These are phyloP conservation scores for Mucor circinelloides DNA, from an alignment of 371 early-diverging fungal genomes.

Conservation along the genomic window DNA sequence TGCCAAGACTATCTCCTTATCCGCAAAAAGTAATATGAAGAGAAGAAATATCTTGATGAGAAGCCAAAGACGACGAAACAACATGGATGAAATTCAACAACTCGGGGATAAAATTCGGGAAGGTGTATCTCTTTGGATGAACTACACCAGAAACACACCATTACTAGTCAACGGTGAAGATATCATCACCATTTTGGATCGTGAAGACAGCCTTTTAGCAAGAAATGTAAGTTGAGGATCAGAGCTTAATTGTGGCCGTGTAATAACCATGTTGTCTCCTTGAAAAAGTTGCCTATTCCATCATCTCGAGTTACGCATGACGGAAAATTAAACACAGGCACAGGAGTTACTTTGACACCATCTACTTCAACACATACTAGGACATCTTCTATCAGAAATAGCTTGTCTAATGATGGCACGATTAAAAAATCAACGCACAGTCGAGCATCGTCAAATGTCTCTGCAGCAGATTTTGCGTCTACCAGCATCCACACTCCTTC, in stretches of 20 bases:
- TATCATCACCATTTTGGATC: slow-evolving; percentile 28
- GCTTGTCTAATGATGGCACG: not conserved
- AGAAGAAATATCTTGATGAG: slow-evolving; percentile 34
- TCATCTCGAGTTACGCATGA: slow-evolving; percentile 24
- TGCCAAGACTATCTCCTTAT: slow-evolving; percentile 50
- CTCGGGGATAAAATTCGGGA: slow-evolving; percentile 36
- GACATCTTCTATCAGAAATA: slow-evolving; percentile 5
- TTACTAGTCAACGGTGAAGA: slow-evolving; percentile 32
- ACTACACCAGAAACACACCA: slow-evolving; percentile 28
- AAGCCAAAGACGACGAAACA: slow-evolving; percentile 31
- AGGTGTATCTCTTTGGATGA: slow-evolving; percentile 32
- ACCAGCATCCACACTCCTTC: not conserved
- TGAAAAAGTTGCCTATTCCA: slow-evolving; percentile 25
- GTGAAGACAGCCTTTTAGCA: slow-evolving; percentile 31
- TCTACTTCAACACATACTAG: slow-evolving; percentile 17
- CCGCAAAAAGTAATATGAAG: slow-evolving; percentile 50
- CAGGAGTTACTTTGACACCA: slow-evolving; percentile 15
- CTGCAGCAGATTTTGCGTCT: not conserved
- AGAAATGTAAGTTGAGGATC: slow-evolving; percentile 24
- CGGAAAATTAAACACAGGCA: slow-evolving; percentile 4
- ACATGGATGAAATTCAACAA: slow-evolving; percentile 29
- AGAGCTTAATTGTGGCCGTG: not conserved
- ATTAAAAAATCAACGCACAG: slow-evolving; percentile 5
- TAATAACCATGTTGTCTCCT: not conserved
- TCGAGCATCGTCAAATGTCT: not conserved